Evolutionary conservation across 1,139 yeast species (phyloP).

Genomic region (Taphrina sp.): DNA sequence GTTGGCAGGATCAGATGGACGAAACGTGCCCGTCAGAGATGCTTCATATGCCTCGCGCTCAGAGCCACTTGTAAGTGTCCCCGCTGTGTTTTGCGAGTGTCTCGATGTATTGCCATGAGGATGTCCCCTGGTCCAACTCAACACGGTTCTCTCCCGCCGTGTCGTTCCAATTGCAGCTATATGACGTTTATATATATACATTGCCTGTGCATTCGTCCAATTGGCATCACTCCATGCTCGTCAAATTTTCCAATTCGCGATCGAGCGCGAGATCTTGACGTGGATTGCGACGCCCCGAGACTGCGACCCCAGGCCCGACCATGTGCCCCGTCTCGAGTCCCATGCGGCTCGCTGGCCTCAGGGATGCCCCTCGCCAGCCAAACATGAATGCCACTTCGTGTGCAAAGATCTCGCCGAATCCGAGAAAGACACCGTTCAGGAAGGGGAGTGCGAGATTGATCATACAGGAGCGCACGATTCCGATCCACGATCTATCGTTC

Average conservation of each 20-base stretch:
- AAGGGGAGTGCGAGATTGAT: slow-evolving; percentile 83
- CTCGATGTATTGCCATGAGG: no score
- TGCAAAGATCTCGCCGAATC: slow-evolving; percentile 93
- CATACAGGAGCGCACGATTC: slow-evolving; percentile 53
- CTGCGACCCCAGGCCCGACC: slow-evolving; percentile 20
- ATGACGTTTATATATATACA: no score
- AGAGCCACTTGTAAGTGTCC: no score
- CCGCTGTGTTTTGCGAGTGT: no score
- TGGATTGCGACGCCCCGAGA: not conserved
- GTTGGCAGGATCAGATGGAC: no score
- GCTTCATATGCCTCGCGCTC: no score
- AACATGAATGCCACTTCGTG: slow-evolving; percentile 84
- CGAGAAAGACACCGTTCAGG: slow-evolving; percentile 91
- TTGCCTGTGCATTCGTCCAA: no score
- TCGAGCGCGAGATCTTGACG: not conserved
- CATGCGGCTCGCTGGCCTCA: slow-evolving; percentile 42
- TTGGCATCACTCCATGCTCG: slow-evolving; percentile 22
- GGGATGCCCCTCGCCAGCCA: slow-evolving; percentile 75
- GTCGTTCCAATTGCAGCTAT: no score
- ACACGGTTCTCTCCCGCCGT: no score
- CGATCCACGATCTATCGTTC: slow-evolving; percentile 7
- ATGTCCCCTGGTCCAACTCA: no score
- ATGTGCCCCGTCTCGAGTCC: slow-evolving; percentile 21
- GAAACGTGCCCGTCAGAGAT: no score
- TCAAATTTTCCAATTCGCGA: slow-evolving; percentile 19